Conservation (phyloP, 2,329 filamentous ascomycete species). For the Fusarium falciforme region DNA sequence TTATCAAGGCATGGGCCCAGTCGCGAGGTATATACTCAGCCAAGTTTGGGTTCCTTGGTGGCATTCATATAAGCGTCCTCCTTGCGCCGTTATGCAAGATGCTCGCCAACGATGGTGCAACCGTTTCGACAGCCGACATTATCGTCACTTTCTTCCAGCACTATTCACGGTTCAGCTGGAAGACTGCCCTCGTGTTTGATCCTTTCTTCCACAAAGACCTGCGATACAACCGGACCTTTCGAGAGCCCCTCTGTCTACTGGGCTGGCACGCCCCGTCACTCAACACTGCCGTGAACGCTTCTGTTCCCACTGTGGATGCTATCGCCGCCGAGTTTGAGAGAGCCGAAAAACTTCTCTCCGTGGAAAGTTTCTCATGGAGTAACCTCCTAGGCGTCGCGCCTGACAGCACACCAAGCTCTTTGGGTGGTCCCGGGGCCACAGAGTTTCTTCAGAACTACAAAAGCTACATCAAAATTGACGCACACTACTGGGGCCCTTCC, state of each 20-base stretch:
- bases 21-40: constrained; percentile 72
- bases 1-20: constrained; percentile 72
- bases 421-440: constrained; percentile 41
- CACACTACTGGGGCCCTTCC: constrained; percentile 74
- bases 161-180: constrained; percentile 72
- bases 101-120: constrained; percentile 51
- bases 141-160: constrained; percentile 71
- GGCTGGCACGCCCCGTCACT: constrained; percentile 71
- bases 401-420: not conserved
- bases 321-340: constrained; percentile 63
- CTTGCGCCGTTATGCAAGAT: constrained; percentile 70
- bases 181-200: constrained; percentile 65
- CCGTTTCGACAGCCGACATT: constrained; percentile 61
- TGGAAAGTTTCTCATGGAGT: constrained; percentile 55
- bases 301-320: constrained; percentile 62
- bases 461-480: constrained; percentile 69
- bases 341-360: constrained; percentile 55
- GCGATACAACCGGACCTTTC: constrained; percentile 64
- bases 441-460: constrained; percentile 65
- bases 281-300: constrained; percentile 68
- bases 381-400: constrained; percentile 49
- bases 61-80: constrained; percentile 73
- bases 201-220: constrained; percentile 67
- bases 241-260: constrained; percentile 72
- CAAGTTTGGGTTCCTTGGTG: constrained; percentile 73